These are phyloP conservation scores for Plenodomus tracheiphilus DNA, from an alignment of 2,329 filamentous ascomycete genomes.

Conservation along the genomic window DNA sequence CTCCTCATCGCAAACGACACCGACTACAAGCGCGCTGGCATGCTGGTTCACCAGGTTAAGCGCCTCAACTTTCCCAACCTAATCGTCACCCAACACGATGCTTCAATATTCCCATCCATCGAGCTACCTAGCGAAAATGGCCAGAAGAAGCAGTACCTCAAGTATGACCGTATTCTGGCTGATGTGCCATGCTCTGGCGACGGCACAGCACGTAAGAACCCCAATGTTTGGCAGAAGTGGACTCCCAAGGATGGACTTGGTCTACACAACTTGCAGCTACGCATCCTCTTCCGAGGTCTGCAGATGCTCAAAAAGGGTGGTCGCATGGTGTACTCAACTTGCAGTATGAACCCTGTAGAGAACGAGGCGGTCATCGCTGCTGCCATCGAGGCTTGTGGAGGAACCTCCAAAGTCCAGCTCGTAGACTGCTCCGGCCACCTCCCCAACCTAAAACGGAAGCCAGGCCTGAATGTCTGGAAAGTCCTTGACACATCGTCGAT, in stretches of 20 bases:
- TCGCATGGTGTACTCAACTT: slow-evolving; percentile 95
- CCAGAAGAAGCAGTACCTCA: slow-evolving; percentile 73
- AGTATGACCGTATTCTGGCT: slow-evolving; percentile 94
- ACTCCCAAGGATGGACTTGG: slow-evolving; percentile 83
- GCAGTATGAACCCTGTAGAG: slow-evolving; percentile 98
- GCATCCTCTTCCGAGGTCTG: slow-evolving; percentile 87
- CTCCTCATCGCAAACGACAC: slow-evolving; percentile 93
- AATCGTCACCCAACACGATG: slow-evolving; percentile 97
- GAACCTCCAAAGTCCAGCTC: slow-evolving; percentile 76
- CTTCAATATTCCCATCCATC: slow-evolving; percentile 91
- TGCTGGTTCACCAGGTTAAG: slow-evolving; percentile 98
- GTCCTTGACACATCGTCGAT: slow-evolving; percentile 63
- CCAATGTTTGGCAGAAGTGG: slow-evolving; percentile 95
- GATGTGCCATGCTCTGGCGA: slow-evolving; percentile 98
- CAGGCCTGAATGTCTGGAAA: slow-evolving; percentile 81
- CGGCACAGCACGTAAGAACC: slow-evolving; percentile 90
- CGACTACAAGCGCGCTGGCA: slow-evolving; percentile 95
- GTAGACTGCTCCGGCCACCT: slow-evolving; percentile 81
- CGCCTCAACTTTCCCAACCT: slow-evolving; percentile 94
- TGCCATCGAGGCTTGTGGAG: slow-evolving; percentile 89
- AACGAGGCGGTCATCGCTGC: slow-evolving; percentile 90
- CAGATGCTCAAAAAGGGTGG: slow-evolving; percentile 97
- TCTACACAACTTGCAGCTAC: slow-evolving; percentile 81
- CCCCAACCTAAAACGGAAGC: slow-evolving; percentile 72
- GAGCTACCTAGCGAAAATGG: slow-evolving; percentile 68